Percentiles rank a stretch among this genome's conserved stretches.
phyloP scores from a whole-genome alignment of 1,284 basidiomycete genomes.

The Puccinia coronata region DNA sequence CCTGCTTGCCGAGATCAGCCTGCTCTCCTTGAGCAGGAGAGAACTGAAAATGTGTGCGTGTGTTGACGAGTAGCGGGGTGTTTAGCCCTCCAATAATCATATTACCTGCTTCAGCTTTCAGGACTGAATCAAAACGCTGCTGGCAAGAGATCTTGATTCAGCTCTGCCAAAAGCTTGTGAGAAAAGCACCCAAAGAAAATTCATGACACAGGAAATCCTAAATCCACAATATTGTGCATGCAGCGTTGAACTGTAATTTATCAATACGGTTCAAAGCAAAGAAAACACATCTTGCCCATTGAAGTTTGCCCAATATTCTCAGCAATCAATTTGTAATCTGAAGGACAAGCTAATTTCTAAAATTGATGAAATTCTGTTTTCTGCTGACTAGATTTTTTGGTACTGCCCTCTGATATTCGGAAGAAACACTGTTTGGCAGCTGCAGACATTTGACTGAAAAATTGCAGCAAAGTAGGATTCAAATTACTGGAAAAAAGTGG shows the following conservation, averaged over 20 bases:
- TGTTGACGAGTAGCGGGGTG: constrained; percentile 7
- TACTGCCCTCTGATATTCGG: background rate
- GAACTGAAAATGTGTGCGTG: constrained; percentile 24
- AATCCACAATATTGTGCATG: constrained; percentile 26
- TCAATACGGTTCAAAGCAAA: constrained; percentile 27
- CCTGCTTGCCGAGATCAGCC: too few relatives aligned
- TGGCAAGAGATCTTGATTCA: background rate
- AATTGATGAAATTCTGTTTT: constrained; percentile 16
- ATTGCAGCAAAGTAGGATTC: constrained; percentile 33
- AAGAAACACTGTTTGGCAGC: constrained; percentile 22
- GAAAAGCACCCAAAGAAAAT: background rate
- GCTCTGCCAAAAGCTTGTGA: background rate
- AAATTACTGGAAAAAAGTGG: background rate
- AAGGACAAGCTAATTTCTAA: constrained; percentile 29
- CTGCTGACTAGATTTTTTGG: background rate
- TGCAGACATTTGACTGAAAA: constrained; percentile 39
- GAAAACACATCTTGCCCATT: constrained; percentile 39
- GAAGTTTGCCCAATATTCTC: constrained; percentile 30
- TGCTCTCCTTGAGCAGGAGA: too few relatives aligned
- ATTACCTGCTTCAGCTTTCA: constrained; percentile 38
- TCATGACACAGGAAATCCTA: constrained; percentile 31
- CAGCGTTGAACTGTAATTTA: constrained; percentile 27
- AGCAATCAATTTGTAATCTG: constrained; percentile 25
- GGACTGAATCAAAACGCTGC: constrained; percentile 35
- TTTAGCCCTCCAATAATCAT: constrained; percentile 24